Evolutionary conservation across 2,329 filamentous ascomycete genomes (phyloP), one percentile per base, ranked within the genome.

Genomic region (Aspergillus chevalieri): DNA sequence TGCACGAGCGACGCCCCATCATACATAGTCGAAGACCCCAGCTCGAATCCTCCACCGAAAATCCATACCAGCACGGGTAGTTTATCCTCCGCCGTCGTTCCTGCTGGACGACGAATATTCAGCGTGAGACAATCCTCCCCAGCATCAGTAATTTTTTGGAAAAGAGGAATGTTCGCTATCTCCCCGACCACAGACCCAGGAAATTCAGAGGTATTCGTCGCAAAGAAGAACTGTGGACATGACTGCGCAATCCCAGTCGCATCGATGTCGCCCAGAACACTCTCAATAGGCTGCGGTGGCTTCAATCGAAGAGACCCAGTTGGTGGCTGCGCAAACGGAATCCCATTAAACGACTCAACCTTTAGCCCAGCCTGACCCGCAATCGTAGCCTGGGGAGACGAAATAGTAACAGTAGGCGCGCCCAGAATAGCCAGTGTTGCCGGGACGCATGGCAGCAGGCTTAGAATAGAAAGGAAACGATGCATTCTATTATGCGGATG

Each of bases 311-410:
- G 72, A 3, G 74, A 65, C 0, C 84, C 86, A 0, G 79, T 75
- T 0, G 87, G 87, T 1, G 86, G 78, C 53, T 87, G 74, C 2
- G 87, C 86, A 61, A 83, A 93, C 3, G 87, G 87, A 49, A 93
- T 88, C 19, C 84, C 86, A 48, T 79, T 82, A 71, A 88, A 91
- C 22, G 75, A 80, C 50, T 92, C 87, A 17, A 89, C 76, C 22
- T 69, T 67, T 2, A 44, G 59, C 2, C 66, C 62, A 51, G 57
- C 68, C 49, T 34, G 57, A 8, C 64, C 66, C 15, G 65, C 64
- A 30, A 87, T 69, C 4, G 78, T 84, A 34, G 80, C 83, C 41
- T 57, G 15, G 6, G 66, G 66, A 3, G 78, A 74, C 1, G 76
- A 67, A 33, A 83, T 77, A 14, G 74, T 68, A 44, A 84, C 81